phyloP scores from a whole-genome alignment of 176 grass and related monocot species.

The Ensete ventricosum region DNA sequence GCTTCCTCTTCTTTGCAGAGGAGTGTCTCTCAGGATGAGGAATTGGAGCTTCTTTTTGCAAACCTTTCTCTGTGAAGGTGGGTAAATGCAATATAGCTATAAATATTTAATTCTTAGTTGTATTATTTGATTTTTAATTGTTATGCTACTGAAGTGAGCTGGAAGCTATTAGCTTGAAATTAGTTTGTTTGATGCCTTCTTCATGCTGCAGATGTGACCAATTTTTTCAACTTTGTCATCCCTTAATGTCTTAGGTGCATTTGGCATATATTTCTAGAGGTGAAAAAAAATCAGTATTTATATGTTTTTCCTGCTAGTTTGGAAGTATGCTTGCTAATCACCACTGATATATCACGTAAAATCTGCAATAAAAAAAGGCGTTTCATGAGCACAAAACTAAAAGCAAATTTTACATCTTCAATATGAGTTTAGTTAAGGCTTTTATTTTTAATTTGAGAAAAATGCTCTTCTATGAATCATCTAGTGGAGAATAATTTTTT shows the following conservation, averaged over 20 bases:
- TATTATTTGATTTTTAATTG: not conserved
- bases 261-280: not conserved
- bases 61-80: slow-evolving; percentile 59
- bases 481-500: no score
- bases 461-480: no score
- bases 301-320: not conserved
- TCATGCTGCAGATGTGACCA: not conserved
- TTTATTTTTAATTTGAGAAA: no score
- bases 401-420: no score
- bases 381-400: no score
- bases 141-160: not conserved
- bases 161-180: not conserved
- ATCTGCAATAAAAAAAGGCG: no score
- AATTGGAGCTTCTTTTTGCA: slow-evolving; percentile 85
- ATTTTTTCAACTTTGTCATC: not conserved
- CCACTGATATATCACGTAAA: no score
- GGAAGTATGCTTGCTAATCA: no score
- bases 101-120: not conserved
- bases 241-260: not conserved
- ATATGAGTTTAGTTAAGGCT: no score
- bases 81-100: not conserved
- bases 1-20: slow-evolving; percentile 33
- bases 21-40: slow-evolving; percentile 57
- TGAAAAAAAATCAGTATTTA: not conserved
- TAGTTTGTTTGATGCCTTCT: not conserved